Percentiles rank a stretch among this genome's conserved stretches.
Evolutionary conservation across 179 eudicot genomes (phyloP).

Genomic region (Beta lomatogona): DNA sequence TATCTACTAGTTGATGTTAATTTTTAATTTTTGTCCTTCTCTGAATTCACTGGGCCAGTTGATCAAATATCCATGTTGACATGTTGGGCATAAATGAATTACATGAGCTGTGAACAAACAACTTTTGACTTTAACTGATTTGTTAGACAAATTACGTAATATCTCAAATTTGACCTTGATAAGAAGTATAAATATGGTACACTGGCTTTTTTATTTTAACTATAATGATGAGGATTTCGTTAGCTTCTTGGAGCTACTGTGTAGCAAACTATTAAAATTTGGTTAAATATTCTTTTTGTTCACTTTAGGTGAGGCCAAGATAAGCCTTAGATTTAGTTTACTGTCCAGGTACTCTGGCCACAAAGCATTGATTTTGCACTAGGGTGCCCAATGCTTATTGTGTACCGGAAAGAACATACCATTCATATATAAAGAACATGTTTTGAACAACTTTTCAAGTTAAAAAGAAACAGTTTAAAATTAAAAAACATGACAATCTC

Average conservation of each 20-base stretch:
- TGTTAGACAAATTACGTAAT: neutral
- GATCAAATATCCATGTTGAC: neutral
- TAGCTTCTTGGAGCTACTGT: neutral
- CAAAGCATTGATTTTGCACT: too few relatives aligned
- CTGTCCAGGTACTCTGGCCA: neutral
- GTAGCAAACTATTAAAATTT: neutral
- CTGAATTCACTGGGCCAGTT: neutral
- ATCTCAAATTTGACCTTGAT: neutral
- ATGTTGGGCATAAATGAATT: neutral
- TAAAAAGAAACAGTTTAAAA: too few relatives aligned
- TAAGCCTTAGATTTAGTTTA: neutral
- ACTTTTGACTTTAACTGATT: neutral
- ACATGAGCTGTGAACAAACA: neutral
- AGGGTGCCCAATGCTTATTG: too few relatives aligned
- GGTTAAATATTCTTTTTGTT: neutral
- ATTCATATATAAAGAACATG: too few relatives aligned
- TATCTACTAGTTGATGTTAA: neutral
- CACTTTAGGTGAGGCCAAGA: neutral
- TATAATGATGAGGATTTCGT: neutral
- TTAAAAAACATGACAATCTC: too few relatives aligned
- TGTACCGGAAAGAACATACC: too few relatives aligned
- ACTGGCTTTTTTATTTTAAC: neutral
- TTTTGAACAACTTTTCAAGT: too few relatives aligned
- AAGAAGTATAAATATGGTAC: neutral
- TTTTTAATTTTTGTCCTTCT: constrained; percentile 7